Percentiles rank a stretch among this genome's conserved stretches.
Conservation (phyloP, 2,329 filamentous ascomycete species). For the Alternaria novae-zelandiae region DNA sequence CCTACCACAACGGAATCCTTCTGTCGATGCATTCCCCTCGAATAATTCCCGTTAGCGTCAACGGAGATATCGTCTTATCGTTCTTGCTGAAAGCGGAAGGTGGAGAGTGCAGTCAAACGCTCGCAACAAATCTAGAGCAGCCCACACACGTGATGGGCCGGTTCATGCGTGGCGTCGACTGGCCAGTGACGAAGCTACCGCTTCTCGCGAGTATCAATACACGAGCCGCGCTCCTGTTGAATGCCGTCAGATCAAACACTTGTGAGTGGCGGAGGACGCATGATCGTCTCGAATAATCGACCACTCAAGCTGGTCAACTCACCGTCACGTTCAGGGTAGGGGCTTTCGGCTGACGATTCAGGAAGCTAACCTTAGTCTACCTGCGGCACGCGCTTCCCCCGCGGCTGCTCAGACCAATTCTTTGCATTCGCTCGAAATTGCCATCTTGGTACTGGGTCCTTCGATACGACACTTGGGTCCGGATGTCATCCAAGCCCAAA, state of each 20-base stretch:
- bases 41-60: neutral
- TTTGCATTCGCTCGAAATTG: neutral
- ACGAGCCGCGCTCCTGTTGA: neutral
- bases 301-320: neutral
- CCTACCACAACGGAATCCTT: neutral
- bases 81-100: neutral
- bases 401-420: neutral
- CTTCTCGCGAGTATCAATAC: neutral
- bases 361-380: neutral
- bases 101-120: neutral
- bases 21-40: neutral
- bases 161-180: neutral
- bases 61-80: neutral
- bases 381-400: neutral
- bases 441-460: neutral
- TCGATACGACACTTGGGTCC: neutral
- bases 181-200: neutral
- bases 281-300: constrained; percentile 2
- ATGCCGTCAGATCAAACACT: neutral
- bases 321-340: neutral
- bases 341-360: neutral
- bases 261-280: neutral
- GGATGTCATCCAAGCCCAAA: neutral
- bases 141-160: neutral
- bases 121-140: neutral